phyloP scores from a whole-genome alignment of 116 monocot genomes.

The Trichopus zeylanicus region DNA sequence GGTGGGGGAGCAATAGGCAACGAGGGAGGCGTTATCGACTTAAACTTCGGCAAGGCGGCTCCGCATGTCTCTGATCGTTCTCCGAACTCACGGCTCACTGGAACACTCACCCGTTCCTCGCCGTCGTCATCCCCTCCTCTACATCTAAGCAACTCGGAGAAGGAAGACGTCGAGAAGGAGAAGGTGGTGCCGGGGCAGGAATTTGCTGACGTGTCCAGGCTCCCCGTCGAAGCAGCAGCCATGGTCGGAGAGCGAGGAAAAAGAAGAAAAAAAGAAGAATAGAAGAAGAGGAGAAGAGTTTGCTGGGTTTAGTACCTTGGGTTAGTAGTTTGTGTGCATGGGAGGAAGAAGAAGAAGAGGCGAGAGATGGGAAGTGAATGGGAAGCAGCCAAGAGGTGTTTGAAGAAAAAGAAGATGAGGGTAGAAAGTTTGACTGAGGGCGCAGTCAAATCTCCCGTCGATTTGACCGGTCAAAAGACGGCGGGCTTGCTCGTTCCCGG shows the following conservation, averaged over 20 bases:
- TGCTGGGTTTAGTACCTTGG: conserved; percentile 1
- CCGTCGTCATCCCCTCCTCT: neutral
- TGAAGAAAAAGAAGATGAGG: neutral
- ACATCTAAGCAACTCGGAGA: neutral
- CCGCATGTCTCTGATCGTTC: neutral
- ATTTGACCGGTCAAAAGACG: neutral
- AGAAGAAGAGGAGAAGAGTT: conserved; percentile 4
- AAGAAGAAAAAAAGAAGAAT: neutral
- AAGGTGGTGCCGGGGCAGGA: conserved; percentile 4
- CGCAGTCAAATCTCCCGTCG: neutral
- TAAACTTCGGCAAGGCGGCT: conserved; percentile 19
- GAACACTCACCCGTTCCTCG: neutral
- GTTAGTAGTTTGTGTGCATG: too few species aligned
- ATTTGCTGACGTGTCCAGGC: conserved; percentile 14
- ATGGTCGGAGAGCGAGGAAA: conserved; percentile 2
- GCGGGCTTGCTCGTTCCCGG: too few species aligned
- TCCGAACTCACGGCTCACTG: neutral
- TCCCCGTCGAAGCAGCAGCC: conserved; percentile 10
- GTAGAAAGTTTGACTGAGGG: neutral
- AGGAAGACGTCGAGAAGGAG: neutral
- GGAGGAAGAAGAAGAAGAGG: neutral
- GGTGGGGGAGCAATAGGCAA: conserved; percentile 31
- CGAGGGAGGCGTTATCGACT: conserved; percentile 25
- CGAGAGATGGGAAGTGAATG: neutral
- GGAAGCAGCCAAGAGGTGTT: too few species aligned